Evolutionary conservation across 2,329 filamentous ascomycete species (phyloP).

Genomic region (Ceratocystiopsis sp.): DNA sequence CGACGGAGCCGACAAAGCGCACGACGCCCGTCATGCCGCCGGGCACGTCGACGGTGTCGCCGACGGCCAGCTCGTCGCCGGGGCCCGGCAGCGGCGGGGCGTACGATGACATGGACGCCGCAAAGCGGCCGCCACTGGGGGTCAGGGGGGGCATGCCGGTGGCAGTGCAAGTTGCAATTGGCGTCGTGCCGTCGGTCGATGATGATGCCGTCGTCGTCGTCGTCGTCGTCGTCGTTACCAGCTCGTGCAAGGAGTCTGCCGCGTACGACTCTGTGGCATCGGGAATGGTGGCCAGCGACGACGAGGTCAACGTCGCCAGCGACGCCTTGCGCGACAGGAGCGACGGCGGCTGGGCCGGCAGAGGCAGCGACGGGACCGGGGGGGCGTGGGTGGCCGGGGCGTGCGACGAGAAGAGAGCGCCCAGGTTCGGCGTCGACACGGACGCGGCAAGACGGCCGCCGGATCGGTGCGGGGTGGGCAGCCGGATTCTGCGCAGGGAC

Average conservation of each 20-base stretch:
- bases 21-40: constrained; percentile 84
- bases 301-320: constrained; percentile 48
- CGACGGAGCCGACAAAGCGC: constrained; percentile 73
- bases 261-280: constrained; percentile 50
- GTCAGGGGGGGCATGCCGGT: constrained; percentile 33
- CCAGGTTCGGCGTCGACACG: constrained; percentile 36
- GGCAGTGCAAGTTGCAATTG: too few relatives aligned
- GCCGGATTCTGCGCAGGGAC: constrained; percentile 4
- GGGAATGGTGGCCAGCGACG: constrained; percentile 46
- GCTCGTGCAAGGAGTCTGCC: constrained; percentile 33
- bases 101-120: constrained; percentile 11
- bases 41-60: constrained; percentile 78
- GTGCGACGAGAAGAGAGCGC: constrained; percentile 31
- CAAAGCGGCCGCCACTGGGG: constrained; percentile 21
- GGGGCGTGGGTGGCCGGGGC: constrained; percentile 19
- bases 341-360: constrained; percentile 13
- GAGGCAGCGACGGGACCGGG: constrained; percentile 11
- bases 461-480: constrained; percentile 6
- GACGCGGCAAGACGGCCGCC: constrained; percentile 20
- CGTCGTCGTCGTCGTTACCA: constrained; percentile 12
- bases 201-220: constrained; percentile 19
- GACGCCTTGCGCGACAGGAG: constrained; percentile 53
- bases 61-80: constrained; percentile 45
- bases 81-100: constrained; percentile 10
- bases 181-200: background rate